phyloP scores from a whole-genome alignment of 23 red algal genomes.

The Agarophyton chilense region DNA sequence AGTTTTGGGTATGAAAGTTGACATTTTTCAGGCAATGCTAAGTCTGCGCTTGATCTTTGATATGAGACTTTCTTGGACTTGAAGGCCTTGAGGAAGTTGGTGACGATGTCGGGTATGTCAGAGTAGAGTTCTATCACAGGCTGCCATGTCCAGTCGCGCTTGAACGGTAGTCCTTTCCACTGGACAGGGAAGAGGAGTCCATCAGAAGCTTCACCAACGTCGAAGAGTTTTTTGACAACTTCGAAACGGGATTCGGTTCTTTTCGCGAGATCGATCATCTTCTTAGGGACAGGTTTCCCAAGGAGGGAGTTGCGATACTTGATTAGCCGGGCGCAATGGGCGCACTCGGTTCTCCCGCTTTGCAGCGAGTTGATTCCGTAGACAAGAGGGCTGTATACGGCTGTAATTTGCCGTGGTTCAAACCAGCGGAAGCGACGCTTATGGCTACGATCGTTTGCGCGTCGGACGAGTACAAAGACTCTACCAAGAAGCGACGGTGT shows the following conservation, averaged over 20 bases:
- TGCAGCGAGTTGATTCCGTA: neutral
- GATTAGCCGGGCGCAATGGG: neutral
- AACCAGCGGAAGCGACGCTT: neutral
- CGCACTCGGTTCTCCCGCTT: no score
- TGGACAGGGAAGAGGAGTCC: neutral
- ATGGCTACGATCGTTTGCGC: neutral
- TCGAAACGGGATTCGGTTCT: neutral
- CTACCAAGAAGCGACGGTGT: no score
- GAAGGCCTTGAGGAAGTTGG: neutral
- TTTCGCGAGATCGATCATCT: conserved; percentile 1
- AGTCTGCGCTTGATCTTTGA: conserved; percentile 5
- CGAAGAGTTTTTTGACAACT: neutral
- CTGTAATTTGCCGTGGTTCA: neutral
- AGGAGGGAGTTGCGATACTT: neutral
- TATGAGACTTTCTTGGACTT: neutral
- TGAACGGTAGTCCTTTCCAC: conserved; percentile 34
- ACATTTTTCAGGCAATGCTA: conserved; percentile 1
- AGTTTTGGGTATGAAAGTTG: neutral
- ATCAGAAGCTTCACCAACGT: neutral
- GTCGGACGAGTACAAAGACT: neutral
- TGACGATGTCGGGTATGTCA: conserved; percentile 34
- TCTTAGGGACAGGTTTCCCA: neutral
- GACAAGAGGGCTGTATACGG: neutral
- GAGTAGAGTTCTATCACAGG: neutral
- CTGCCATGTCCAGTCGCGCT: conserved; percentile 41